phyloP scores from a whole-genome alignment of 2,329 filamentous ascomycete genomes.

The Colletotrichum nymphaeae region DNA sequence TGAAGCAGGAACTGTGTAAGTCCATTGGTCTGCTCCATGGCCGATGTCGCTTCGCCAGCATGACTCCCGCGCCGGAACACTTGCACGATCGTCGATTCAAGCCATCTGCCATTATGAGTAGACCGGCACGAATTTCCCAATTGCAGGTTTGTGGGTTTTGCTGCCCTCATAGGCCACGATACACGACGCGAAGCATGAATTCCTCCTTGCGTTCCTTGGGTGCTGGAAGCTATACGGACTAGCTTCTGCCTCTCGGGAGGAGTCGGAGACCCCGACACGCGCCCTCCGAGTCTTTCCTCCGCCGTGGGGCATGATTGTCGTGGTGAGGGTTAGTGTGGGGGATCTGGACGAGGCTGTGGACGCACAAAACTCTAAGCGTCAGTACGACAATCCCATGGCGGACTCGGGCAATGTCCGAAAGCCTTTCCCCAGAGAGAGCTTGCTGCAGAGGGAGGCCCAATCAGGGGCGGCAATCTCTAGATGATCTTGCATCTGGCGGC shows the following conservation, averaged over 20 bases:
- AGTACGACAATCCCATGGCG: slow-evolving; percentile 11
- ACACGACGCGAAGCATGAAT: background rate
- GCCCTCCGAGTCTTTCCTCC: slow-evolving; percentile 11
- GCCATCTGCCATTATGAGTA: background rate
- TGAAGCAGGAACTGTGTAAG: slow-evolving; percentile 2
- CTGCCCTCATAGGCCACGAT: background rate
- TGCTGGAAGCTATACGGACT: slow-evolving; percentile 5
- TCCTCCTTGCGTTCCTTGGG: no score
- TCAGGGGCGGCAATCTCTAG: slow-evolving; percentile 10
- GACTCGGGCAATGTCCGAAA: slow-evolving; percentile 32
- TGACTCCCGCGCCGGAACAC: background rate
- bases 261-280: slow-evolving; percentile 19
- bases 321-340: slow-evolving; percentile 14
- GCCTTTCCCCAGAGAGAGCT: slow-evolving; percentile 14
- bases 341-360: slow-evolving; percentile 24
- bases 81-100: background rate
- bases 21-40: background rate
- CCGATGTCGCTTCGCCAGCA: background rate
- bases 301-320: slow-evolving; percentile 2
- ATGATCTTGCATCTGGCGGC: slow-evolving; percentile 28
- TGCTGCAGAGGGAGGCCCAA: slow-evolving; percentile 4
- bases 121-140: background rate
- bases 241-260: slow-evolving; percentile 4
- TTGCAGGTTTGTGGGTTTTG: background rate
- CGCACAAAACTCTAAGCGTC: slow-evolving; percentile 28